Evolutionary conservation across 1,284 basidiomycete genomes (phyloP).

Genomic region (Ustilago shanxiensis): DNA sequence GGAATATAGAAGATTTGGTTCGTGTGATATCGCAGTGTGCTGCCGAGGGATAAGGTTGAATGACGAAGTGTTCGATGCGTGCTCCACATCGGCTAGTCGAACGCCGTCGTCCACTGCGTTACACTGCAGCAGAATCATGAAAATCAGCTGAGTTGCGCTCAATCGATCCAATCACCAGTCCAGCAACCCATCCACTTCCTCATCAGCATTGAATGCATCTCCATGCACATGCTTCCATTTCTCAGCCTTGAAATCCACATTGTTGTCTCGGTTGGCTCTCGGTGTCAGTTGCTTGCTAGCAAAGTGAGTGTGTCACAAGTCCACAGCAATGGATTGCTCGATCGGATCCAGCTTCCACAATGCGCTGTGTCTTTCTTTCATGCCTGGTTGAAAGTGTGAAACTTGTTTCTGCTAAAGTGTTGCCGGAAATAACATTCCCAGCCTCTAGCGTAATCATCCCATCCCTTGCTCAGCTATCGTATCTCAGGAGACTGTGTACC

Average conservation of each 20-base stretch:
- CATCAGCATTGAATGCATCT: not conserved
- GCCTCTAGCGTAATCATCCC: slow-evolving; percentile 8
- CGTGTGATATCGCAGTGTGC: not conserved
- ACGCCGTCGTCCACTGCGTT: slow-evolving; percentile 9
- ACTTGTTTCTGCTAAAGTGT: not conserved
- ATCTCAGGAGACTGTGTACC: not conserved
- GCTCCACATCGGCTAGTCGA: slow-evolving; percentile 24
- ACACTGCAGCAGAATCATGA: not conserved
- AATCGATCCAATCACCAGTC: not conserved
- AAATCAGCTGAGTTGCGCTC: slow-evolving; percentile 41
- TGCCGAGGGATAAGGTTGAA: not conserved
- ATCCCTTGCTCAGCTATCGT: not conserved
- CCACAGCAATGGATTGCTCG: not conserved
- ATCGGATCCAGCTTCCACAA: slow-evolving; percentile 12
- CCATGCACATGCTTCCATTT: slow-evolving; percentile 4
- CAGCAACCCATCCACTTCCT: not conserved
- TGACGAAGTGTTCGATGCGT: slow-evolving; percentile 6
- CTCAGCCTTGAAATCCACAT: not conserved
- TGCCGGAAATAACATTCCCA: slow-evolving; percentile 14
- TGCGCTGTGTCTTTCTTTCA: not conserved
- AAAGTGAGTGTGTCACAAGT: slow-evolving; percentile 8
- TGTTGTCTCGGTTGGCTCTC: not conserved
- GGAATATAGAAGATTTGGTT: not conserved
- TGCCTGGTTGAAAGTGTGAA: slow-evolving; percentile 1
- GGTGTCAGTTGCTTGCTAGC: slow-evolving; percentile 7